A percentile compares a stretch with the other conserved stretches of the same genome.
Conservation (phyloP, 192 early-diverging fungal genomes). For the Umbelopsis sp. region DNA sequence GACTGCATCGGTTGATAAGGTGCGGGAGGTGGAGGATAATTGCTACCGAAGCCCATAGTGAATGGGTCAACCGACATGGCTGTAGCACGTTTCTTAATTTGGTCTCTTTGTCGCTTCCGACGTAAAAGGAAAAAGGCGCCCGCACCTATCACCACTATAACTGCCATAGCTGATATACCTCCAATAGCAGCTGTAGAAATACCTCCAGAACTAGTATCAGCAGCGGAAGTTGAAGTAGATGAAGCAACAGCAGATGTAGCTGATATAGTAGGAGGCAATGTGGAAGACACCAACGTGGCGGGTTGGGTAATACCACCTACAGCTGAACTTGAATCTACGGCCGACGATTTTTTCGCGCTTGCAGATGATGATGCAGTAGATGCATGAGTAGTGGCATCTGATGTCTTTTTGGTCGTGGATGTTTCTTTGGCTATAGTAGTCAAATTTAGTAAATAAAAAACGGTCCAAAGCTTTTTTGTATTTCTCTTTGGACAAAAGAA, state of each 20-base stretch:
- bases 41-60: constrained; percentile 11
- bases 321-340: neutral
- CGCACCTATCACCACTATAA: constrained; percentile 17
- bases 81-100: constrained; percentile 8
- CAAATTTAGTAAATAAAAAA: neutral
- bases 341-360: neutral
- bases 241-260: neutral
- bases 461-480: too few relatives aligned
- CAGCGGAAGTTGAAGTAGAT: neutral
- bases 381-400: neutral
- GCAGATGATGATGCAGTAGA: constrained; percentile 1
- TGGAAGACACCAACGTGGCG: neutral
- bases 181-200: constrained; percentile 21
- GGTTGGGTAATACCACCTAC: neutral
- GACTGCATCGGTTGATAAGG: neutral
- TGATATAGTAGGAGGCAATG: neutral
- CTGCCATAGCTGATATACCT: constrained; percentile 15
- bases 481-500: too few relatives aligned
- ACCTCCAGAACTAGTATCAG: constrained; percentile 5
- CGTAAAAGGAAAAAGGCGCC: constrained; percentile 21
- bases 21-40: neutral
- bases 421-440: neutral
- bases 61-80: constrained; percentile 4
- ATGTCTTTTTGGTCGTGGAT: neutral
- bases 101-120: constrained; percentile 17